Conservation (phyloP, 2,329 filamentous ascomycete genomes). For the Phyllosticta citrichinensis region DNA sequence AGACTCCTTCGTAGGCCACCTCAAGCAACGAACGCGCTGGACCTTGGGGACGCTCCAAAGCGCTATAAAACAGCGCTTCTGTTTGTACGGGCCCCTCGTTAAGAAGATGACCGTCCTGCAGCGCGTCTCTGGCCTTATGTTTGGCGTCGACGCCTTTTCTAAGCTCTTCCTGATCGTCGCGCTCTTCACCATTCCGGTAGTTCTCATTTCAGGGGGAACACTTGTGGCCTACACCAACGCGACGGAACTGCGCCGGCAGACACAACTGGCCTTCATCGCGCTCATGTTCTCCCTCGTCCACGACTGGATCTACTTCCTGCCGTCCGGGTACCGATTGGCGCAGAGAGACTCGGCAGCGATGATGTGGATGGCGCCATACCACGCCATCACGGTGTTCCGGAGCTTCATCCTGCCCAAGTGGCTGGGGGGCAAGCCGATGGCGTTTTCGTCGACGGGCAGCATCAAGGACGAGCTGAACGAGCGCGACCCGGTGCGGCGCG, state of each 20-base stretch:
- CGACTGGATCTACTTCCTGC: constrained; percentile 19
- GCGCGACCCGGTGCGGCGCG: constrained; percentile 10
- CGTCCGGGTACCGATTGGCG: constrained; percentile 12
- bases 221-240: background rate
- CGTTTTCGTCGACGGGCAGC: constrained; percentile 12
- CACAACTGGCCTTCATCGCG: background rate
- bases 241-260: background rate
- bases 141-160: constrained; percentile 17
- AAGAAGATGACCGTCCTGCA: constrained; percentile 46
- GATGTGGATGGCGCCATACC: constrained; percentile 13
- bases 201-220: background rate
- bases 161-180: background rate
- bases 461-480: constrained; percentile 13
- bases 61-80: constrained; percentile 51
- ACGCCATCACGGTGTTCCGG: constrained; percentile 13
- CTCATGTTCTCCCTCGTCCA: background rate
- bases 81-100: constrained; percentile 44
- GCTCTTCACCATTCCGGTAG: background rate
- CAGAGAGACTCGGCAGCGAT: background rate
- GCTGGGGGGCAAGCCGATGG: constrained; percentile 12
- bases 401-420: constrained; percentile 14
- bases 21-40: constrained; percentile 50
- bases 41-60: constrained; percentile 46
- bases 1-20: constrained; percentile 45
- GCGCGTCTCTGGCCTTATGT: constrained; percentile 48